phyloP scores from a whole-genome alignment of 352 stramenopile species.

The Globisporangium nunn region DNA sequence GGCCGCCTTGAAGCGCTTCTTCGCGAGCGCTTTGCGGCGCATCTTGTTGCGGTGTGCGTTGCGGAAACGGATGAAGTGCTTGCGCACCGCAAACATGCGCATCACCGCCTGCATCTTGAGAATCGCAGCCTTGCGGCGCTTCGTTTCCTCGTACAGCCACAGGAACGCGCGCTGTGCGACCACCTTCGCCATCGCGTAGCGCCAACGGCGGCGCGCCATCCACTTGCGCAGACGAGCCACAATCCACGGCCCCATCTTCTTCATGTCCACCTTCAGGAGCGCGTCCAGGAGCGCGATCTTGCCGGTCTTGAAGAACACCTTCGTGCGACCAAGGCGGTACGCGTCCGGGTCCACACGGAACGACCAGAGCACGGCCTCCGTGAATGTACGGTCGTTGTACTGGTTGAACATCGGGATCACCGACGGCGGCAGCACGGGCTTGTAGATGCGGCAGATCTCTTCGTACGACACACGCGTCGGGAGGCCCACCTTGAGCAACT shows the following conservation, averaged over 20 bases:
- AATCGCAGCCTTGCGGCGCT: conserved; percentile 64
- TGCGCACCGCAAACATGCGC: conserved; percentile 82
- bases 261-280: conserved; percentile 85
- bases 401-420: conserved; percentile 73
- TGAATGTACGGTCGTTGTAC: conserved; percentile 85
- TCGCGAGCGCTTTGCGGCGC: conserved; percentile 56
- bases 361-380: conserved; percentile 85
- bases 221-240: conserved; percentile 78
- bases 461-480: conserved; percentile 87
- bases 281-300: conserved; percentile 87
- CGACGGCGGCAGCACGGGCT: conserved; percentile 61
- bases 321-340: conserved; percentile 85
- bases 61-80: conserved; percentile 69
- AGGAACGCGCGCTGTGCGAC: conserved; percentile 77
- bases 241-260: conserved; percentile 86
- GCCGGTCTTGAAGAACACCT: conserved; percentile 90
- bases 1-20: conserved; percentile 66
- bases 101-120: conserved; percentile 81
- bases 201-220: conserved; percentile 77
- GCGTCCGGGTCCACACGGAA: conserved; percentile 83
- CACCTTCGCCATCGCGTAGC: conserved; percentile 82
- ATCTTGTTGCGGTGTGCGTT: conserved; percentile 59
- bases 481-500: conserved; percentile 88
- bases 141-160: conserved; percentile 69
- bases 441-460: conserved; percentile 86